Percentiles rank a stretch among this genome's conserved stretches.
phyloP scores from a whole-genome alignment of 208 protist genomes.

The Novymonas esmeraldas region DNA sequence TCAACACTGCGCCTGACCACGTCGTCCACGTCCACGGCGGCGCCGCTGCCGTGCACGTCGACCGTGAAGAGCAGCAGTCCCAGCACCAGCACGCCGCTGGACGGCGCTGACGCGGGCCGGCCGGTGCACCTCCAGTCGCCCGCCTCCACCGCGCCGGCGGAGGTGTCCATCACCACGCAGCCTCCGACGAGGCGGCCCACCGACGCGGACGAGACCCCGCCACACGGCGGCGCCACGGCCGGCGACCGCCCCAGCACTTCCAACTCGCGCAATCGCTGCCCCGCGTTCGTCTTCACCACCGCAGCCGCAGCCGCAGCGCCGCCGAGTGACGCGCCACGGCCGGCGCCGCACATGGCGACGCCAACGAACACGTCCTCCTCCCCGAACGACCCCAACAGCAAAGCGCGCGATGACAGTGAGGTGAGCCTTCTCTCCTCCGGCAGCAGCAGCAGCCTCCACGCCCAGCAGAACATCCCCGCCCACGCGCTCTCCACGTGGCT shows the following conservation, averaged over 20 bases:
- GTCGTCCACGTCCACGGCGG: not conserved
- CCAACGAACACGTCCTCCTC: slow-evolving; percentile 3
- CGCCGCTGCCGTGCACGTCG: not conserved
- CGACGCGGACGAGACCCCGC: not conserved
- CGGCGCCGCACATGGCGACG: not conserved
- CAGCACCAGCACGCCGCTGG: not conserved
- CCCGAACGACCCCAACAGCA: not conserved
- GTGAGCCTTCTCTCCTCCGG: slow-evolving; percentile 28
- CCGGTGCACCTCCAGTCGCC: too few species aligned
- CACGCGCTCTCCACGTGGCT: slow-evolving; percentile 19
- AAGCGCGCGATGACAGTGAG: slow-evolving; percentile 19
- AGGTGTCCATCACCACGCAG: too few species aligned
- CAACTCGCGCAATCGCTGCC: not conserved
- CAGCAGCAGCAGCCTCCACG: slow-evolving; percentile 29
- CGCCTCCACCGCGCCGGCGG: too few species aligned
- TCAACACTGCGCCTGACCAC: not conserved
- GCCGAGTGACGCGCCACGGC: not conserved
- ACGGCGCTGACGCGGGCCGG: not conserved
- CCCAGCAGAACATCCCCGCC: not conserved
- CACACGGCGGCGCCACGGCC: not conserved
- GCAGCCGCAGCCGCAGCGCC: not conserved
- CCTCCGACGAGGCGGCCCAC: too few species aligned
- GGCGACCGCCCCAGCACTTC: not conserved
- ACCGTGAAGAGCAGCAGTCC: too few species aligned
- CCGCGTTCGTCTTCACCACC: not conserved